Evolutionary conservation across 352 stramenopile genomes (phyloP).

Genomic region (Blastocystis sp.): DNA sequence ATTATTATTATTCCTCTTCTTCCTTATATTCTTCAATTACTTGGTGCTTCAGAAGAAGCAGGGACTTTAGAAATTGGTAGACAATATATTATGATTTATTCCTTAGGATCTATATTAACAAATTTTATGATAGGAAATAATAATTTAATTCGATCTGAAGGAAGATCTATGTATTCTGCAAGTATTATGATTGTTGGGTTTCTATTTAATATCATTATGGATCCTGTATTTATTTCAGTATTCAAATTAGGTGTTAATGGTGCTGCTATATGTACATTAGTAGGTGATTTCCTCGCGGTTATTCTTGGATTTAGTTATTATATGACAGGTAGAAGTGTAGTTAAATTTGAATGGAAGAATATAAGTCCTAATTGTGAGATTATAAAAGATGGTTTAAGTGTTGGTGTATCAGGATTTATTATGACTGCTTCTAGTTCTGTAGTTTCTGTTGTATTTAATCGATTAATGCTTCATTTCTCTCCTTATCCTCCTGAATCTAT

Average conservation of each 20-base stretch:
- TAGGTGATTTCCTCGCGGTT: background rate
- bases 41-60: conserved; percentile 21
- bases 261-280: conserved; percentile 4
- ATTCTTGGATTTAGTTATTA: conserved; percentile 15
- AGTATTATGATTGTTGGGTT: conserved; percentile 7
- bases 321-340: background rate
- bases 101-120: conserved; percentile 15
- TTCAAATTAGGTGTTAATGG: background rate
- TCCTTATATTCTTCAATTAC: background rate
- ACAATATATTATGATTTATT: conserved; percentile 12
- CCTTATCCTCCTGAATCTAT: conserved; percentile 2
- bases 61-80: background rate
- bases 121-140: conserved; percentile 30
- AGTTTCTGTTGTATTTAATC: conserved; percentile 7
- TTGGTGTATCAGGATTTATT: conserved; percentile 16
- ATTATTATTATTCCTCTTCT: conserved; percentile 1
- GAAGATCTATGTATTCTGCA: conserved; percentile 15
- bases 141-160: conserved; percentile 35
- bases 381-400: conserved; percentile 10
- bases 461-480: conserved; percentile 6
- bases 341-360: background rate
- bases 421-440: conserved; percentile 15
- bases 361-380: conserved; percentile 19
- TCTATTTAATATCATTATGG: conserved; percentile 13
- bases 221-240: conserved; percentile 1